Evolutionary conservation across 257 asterid genomes (phyloP), one percentile per base, ranked within the genome.

Genomic region (Eustoma russellianum): DNA sequence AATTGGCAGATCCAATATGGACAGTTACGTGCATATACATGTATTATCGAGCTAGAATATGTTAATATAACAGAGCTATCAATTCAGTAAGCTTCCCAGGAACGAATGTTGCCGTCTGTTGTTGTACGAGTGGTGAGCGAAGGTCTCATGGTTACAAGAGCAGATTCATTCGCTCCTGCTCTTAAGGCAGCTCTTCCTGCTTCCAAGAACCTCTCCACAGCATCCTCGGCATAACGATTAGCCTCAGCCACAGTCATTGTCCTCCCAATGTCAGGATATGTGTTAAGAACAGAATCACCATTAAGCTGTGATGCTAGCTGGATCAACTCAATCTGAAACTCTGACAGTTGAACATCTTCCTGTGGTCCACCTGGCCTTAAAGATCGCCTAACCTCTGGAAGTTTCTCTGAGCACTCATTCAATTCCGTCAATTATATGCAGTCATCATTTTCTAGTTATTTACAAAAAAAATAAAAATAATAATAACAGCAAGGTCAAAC

Each of bases 271-370:
- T 86, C 76, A 0, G 98, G 96, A 53, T 91, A 91, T 3, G 83
- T 38, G 49, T 86, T 83, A 46, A 91, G 83, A 51, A 91, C 77
- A 56, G 72, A 70, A 73, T 91, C 98, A 0, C 98, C 98, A 43
- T 77, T 83, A 18, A 91, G 84, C 82, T 91, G 98, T 35, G 96
- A 91, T 1, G 98, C 98, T n/a, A 91, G 85, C 68, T 91, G 98
- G 70, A 91, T 82, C 72, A 91, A 61, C 28, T 91, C 98, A 5
- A 78, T 24, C 59, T 91, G 98, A 52, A 91, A 91, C 56, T 91
- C 98, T 6, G 96, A 60, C 17, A 84, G 87, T 35, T 78, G 45
- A 15, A 57, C 63, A 19, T 86, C 87, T 78, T 86, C 95, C 53
- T 67, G 75, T n/a, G 98, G 89, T 46, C 94, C 96, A 11, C 66